Percentiles rank a stretch among this genome's conserved stretches.
phyloP scores from a whole-genome alignment of 768 basidiomycete genomes.

The Termitomyces sp. region DNA sequence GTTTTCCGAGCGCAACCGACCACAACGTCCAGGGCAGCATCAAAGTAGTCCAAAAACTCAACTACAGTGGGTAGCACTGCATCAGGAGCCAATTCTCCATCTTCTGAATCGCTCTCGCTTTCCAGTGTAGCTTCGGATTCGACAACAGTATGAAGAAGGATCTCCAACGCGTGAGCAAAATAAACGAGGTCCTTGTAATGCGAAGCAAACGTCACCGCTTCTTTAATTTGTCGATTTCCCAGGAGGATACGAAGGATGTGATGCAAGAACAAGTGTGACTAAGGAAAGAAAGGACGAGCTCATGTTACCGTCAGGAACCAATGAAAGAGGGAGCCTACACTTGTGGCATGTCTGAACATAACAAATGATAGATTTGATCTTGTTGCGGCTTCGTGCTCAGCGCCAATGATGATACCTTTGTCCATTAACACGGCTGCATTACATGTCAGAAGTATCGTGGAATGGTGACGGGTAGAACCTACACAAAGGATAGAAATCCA shows the following conservation, averaged over 20 bases:
- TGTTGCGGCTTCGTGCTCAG: slow-evolving; percentile 80
- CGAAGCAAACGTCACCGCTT: slow-evolving; percentile 81
- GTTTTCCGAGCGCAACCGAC: slow-evolving; percentile 96
- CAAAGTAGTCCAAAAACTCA: slow-evolving; percentile 93
- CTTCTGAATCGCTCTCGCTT: slow-evolving; percentile 23
- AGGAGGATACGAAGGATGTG: slow-evolving; percentile 86
- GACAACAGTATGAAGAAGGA: slow-evolving; percentile 88
- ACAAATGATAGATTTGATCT: slow-evolving; percentile 78
- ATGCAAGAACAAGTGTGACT: slow-evolving; percentile 94
- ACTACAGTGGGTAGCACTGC: slow-evolving; percentile 61
- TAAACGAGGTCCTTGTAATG: slow-evolving; percentile 87
- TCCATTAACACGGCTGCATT: slow-evolving; percentile 91
- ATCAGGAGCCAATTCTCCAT: slow-evolving; percentile 22
- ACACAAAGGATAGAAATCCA: slow-evolving; percentile 98
- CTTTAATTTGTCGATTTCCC: slow-evolving; percentile 51
- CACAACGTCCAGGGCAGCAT: slow-evolving; percentile 85
- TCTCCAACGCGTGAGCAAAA: slow-evolving; percentile 91
- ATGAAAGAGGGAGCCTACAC: slow-evolving; percentile 43
- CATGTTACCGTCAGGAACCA: not conserved
- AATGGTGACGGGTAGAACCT: slow-evolving; percentile 23
- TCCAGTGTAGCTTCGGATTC: slow-evolving; percentile 66
- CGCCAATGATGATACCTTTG: slow-evolving; percentile 97
- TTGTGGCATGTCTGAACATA: slow-evolving; percentile 88
- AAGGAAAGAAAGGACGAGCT: not conserved
- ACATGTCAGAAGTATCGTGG: slow-evolving; percentile 5